These are phyloP conservation scores for Clarkia xantiana DNA, from an alignment of 345 rosid species.

Conservation along the genomic window DNA sequence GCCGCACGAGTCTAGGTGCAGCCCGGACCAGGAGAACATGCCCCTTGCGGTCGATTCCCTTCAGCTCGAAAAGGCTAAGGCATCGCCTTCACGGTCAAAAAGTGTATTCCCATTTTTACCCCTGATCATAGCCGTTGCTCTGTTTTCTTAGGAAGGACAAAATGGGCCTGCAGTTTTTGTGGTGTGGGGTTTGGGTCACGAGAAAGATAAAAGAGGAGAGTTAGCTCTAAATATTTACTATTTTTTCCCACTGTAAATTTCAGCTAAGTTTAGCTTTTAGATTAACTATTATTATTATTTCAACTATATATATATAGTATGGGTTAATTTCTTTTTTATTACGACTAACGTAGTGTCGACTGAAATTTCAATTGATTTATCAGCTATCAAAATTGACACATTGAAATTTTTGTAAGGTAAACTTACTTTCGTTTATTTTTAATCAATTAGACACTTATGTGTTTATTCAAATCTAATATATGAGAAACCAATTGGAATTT, in stretches of 20 bases:
- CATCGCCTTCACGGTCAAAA: conserved; percentile 20
- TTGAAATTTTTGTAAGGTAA: no score
- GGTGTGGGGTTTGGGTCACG: conserved; percentile 19
- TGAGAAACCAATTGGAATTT: no score
- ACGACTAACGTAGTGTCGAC: no score
- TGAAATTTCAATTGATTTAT: no score
- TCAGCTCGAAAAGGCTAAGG: conserved; percentile 40
- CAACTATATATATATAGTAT: no score
- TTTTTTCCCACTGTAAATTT: conserved; percentile 20
- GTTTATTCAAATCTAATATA: no score
- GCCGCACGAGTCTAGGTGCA: conserved; percentile 63
- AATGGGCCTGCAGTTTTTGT: not conserved
- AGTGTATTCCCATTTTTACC: conserved; percentile 20
- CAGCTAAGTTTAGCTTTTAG: conserved; percentile 6
- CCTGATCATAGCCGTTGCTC: conserved; percentile 15
- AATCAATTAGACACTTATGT: no score
- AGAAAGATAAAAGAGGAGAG: conserved; percentile 24
- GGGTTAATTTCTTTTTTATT: no score
- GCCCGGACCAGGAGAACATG: conserved; percentile 99
- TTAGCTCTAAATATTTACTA: conserved; percentile 1
- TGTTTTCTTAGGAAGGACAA: conserved; percentile 10
- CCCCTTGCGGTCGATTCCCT: conserved; percentile 97
- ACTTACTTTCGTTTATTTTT: no score
- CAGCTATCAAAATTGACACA: no score
- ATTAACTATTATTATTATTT: no score